These are phyloP conservation scores for Trametes elegans DNA, from an alignment of 768 basidiomycete species.

Conservation along the genomic window DNA sequence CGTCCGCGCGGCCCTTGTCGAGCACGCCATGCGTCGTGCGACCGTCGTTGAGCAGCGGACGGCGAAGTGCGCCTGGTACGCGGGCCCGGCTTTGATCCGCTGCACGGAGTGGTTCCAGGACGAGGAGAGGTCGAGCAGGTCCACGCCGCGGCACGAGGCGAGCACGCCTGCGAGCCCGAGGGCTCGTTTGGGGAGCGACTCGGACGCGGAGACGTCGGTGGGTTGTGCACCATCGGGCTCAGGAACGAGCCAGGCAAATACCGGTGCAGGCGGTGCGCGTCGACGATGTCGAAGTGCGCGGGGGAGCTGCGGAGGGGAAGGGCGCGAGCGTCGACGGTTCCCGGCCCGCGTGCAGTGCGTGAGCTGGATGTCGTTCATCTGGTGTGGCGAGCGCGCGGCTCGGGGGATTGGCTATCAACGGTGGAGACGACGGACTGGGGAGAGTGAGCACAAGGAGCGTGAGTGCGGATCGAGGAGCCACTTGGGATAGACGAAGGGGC, in stretches of 20 bases:
- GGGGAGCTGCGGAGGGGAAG: constrained; percentile 51
- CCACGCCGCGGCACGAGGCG: constrained; percentile 61
- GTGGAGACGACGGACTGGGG: no score
- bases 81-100: constrained; percentile 36
- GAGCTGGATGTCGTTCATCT: constrained; percentile 71
- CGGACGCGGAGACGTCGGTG: constrained; percentile 63
- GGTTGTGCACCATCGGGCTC: constrained; percentile 38
- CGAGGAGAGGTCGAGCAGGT: constrained; percentile 70
- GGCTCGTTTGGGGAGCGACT: constrained; percentile 73
- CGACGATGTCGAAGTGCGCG: constrained; percentile 33
- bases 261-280: constrained; percentile 28
- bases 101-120: constrained; percentile 56
- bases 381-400: constrained; percentile 66
- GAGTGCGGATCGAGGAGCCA: no score
- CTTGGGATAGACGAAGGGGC: no score
- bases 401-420: no score
- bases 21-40: constrained; percentile 56
- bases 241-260: constrained; percentile 34
- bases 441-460: no score
- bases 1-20: constrained; percentile 57
- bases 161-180: constrained; percentile 58
- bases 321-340: constrained; percentile 66
- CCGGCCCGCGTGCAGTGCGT: constrained; percentile 72
- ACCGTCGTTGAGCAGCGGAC: constrained; percentile 57
- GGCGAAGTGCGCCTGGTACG: constrained; percentile 27